phyloP scores from a whole-genome alignment of 2,329 filamentous ascomycete species.

The Fusarium sp. region DNA sequence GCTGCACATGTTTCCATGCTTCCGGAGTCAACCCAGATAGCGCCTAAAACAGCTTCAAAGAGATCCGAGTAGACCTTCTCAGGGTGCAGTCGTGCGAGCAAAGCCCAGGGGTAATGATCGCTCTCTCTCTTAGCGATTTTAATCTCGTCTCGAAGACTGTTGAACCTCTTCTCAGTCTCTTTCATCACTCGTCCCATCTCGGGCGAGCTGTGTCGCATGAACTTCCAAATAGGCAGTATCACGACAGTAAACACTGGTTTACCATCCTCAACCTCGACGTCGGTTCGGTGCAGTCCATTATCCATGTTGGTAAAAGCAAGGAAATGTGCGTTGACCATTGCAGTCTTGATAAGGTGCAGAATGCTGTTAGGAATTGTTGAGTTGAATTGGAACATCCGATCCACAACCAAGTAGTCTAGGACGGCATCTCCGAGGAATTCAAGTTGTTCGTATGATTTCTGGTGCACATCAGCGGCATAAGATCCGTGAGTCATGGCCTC shows the following conservation, averaged over 20 bases:
- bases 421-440: slow-evolving; percentile 91
- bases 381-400: slow-evolving; percentile 62
- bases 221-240: slow-evolving; percentile 70
- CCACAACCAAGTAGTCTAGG: slow-evolving; percentile 80
- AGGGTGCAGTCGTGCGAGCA: slow-evolving; percentile 71
- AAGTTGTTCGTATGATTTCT: slow-evolving; percentile 72
- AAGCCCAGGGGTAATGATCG: slow-evolving; percentile 78
- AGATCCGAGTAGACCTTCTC: slow-evolving; percentile 87
- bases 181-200: slow-evolving; percentile 61
- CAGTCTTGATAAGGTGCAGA: slow-evolving; percentile 83
- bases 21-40: slow-evolving; percentile 84
- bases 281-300: slow-evolving; percentile 38
- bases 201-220: slow-evolving; percentile 69
- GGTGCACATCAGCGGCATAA: slow-evolving; percentile 55
- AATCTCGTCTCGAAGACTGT: slow-evolving; percentile 61
- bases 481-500: slow-evolving; percentile 87
- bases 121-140: slow-evolving; percentile 60
- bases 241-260: slow-evolving; percentile 35
- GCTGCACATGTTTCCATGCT: slow-evolving; percentile 67
- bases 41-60: slow-evolving; percentile 82
- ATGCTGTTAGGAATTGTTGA: slow-evolving; percentile 59
- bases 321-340: slow-evolving; percentile 83
- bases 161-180: slow-evolving; percentile 58
- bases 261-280: slow-evolving; percentile 32
- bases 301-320: slow-evolving; percentile 80